Percentiles rank a stretch among this genome's conserved stretches.
phyloP scores from a whole-genome alignment of 1,284 basidiomycete species.

The Trichosporon faecale region DNA sequence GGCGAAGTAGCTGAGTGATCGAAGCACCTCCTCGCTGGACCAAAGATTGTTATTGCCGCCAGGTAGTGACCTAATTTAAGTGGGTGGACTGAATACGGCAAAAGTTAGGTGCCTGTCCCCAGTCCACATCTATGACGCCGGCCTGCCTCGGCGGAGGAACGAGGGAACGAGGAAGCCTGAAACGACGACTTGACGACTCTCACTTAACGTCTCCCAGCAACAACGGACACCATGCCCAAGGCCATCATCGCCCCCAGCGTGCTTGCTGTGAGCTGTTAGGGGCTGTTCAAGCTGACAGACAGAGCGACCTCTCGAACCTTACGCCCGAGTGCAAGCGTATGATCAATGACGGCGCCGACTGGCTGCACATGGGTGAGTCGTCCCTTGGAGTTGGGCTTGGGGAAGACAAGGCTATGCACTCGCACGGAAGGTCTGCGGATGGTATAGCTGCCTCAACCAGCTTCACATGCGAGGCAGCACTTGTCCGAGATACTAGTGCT shows the following conservation, averaged over 20 bases:
- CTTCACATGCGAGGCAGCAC: too few species aligned
- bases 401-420: not conserved
- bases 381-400: not conserved
- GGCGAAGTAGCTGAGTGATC: too few species aligned
- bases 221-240: conserved; percentile 61
- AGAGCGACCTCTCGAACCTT: conserved; percentile 88
- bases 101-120: not conserved
- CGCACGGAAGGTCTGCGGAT: too few species aligned
- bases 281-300: conserved; percentile 10
- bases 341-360: conserved; percentile 86
- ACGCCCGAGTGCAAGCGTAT: conserved; percentile 87
- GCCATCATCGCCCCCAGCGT: conserved; percentile 88
- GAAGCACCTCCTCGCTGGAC: not conserved
- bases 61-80: not conserved
- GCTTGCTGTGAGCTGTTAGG: conserved; percentile 59
- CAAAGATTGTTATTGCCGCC: not conserved
- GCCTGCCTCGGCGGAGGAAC: not conserved
- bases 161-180: not conserved
- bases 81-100: not conserved
- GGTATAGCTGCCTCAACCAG: too few species aligned
- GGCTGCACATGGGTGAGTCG: conserved; percentile 88
- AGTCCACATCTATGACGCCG: conserved; percentile 5
- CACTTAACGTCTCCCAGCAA: not conserved
- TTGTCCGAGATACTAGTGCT: too few species aligned
- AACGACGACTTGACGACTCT: not conserved